Evolutionary conservation across 139 green algal genomes (phyloP), one percentile per base, ranked within the genome.

Genomic region (Picochlorum sp.): DNA sequence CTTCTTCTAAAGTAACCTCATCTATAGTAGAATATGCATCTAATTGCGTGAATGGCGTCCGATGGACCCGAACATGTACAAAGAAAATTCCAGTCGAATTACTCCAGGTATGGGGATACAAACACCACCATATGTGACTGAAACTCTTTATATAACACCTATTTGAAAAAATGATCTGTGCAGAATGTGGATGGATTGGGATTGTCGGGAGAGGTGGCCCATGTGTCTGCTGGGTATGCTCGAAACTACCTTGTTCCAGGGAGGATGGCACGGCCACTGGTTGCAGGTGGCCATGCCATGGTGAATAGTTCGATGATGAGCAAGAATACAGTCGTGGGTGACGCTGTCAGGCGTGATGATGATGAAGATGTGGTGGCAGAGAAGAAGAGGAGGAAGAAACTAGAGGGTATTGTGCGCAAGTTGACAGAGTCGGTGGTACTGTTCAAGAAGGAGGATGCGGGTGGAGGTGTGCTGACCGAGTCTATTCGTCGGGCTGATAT

Each of bases 231-330:
- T 57, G 71, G 71, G 49, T 74, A 71, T 47, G 71, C 61, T 2
- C 51, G 71, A 24, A 78, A 78, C 60, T 74, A 57, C 13, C 30
- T 78, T 11, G 21, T 74, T 2, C 71, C 66, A n/a, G 61, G 67
- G 26, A 49, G 45, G 23, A 37, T 68, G 31, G 71, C 56, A 6
- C 16, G 47, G 47, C 16, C 6, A 26, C 11, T 49, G 50, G 9
- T 26, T 26, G 50, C 34, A 14, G 34, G 9, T 41, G 34, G 28
- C 4, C 28, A 30, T 4, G 3, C 28, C 3, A 30, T 30, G 28
- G 28, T 30, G 28, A 41, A 7, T 11, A 41, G 34, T 41, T 4
- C 34, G 34, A 11, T 10, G 34, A 41, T 41, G 34, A 41, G 8
- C 2, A 41, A 41, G 34, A 41, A 41, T 41, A 41, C 34, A 54